These are phyloP conservation scores for Podospora tetraspora DNA, from an alignment of 495 filamentous ascomycete genomes.

Conservation along the genomic window DNA sequence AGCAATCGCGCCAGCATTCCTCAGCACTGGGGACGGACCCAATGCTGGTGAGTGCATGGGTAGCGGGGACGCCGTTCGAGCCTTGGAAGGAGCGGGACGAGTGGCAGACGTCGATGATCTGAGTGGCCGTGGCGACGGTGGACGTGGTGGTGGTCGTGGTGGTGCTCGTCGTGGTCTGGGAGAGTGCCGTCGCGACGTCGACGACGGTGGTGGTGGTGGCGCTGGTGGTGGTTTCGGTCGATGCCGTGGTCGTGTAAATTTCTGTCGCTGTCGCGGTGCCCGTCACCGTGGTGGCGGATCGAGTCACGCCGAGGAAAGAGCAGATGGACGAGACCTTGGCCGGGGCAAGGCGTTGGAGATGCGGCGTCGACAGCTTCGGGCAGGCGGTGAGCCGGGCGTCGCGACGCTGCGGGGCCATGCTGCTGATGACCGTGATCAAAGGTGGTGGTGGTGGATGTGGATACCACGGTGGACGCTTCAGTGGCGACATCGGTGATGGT, in stretches of 20 bases:
- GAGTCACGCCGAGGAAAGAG: conserved; percentile 1
- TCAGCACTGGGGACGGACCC: no score
- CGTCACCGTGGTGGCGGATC: neutral
- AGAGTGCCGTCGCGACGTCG: no score
- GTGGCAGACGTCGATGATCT: no score
- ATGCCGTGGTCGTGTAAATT: neutral
- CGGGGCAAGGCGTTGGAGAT: neutral
- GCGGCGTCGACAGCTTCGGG: conserved; percentile 2
- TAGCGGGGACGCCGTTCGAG: no score
- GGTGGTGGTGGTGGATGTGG: neutral
- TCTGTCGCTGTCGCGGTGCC: neutral
- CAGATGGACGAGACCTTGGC: conserved; percentile 6
- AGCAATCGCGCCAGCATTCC: no score
- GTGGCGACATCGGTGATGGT: neutral
- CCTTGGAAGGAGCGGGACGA: no score
- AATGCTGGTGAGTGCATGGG: no score
- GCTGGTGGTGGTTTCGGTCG: neutral
- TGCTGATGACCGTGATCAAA: neutral
- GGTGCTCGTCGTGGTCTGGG: neutral
- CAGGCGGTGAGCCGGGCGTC: neutral
- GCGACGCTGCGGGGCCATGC: neutral
- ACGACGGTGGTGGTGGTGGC: neutral
- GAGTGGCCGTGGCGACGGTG: neutral
- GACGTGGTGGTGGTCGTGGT: neutral
- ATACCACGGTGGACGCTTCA: neutral